Evolutionary conservation across 306 rosid species (phyloP).

Genomic region (Sophora flavescens): DNA sequence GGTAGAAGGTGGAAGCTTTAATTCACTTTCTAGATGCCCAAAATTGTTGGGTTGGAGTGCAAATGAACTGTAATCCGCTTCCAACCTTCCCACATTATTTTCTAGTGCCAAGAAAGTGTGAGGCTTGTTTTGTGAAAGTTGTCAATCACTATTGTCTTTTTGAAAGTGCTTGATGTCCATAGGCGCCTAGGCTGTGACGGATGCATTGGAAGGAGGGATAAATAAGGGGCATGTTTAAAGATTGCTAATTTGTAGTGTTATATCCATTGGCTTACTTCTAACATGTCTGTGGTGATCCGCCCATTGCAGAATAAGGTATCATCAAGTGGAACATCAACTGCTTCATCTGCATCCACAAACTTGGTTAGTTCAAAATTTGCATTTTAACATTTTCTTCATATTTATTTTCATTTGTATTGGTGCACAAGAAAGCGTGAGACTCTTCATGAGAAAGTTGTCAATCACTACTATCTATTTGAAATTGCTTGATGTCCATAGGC

Average conservation of each 20-base stretch:
- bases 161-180: conserved; percentile 7
- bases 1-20: not conserved
- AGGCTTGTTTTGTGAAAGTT: not conserved
- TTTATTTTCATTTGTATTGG: no score
- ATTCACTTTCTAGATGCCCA: not conserved
- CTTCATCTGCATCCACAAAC: conserved; percentile 43
- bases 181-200: conserved; percentile 23
- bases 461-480: no score
- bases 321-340: conserved; percentile 45
- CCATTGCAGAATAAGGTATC: conserved; percentile 47
- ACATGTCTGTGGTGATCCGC: not conserved
- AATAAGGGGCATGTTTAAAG: not conserved
- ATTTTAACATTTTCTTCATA: not conserved
- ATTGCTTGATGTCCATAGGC: not conserved
- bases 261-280: conserved; percentile 28
- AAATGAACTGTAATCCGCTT: not conserved
- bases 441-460: no score
- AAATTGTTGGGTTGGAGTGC: not conserved
- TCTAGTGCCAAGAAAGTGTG: not conserved
- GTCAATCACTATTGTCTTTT: not conserved
- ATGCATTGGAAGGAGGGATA: conserved; percentile 4
- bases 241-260: conserved; percentile 4
- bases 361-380: conserved; percentile 29
- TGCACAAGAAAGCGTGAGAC: no score
- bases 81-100: not conserved